Conservation (phyloP, 176 grass and related monocot species). For the Ananas comosus region DNA sequence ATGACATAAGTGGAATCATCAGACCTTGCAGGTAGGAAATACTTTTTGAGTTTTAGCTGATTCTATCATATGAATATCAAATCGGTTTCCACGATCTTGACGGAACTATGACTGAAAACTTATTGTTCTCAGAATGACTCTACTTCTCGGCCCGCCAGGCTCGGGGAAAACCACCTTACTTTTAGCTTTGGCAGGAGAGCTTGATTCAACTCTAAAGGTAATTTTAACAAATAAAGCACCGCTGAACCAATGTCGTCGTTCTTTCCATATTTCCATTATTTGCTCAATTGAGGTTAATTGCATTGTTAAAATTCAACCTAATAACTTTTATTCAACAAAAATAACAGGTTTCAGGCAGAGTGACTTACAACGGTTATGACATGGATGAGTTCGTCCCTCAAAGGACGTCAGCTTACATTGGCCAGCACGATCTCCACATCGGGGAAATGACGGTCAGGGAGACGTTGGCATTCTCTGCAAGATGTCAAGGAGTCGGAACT, state of each 20-base stretch:
- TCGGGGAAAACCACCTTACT: slow-evolving; percentile 86
- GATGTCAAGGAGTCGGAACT: slow-evolving; percentile 90
- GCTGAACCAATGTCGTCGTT: background rate
- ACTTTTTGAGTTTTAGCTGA: too few relatives aligned
- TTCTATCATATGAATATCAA: background rate
- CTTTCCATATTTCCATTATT: background rate
- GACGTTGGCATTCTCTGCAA: slow-evolving; percentile 12
- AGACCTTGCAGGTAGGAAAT: slow-evolving; percentile 20
- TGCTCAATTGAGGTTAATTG: too few relatives aligned
- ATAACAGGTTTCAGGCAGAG: slow-evolving; percentile 53
- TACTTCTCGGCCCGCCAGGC: slow-evolving; percentile 85
- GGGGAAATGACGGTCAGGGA: slow-evolving; percentile 93
- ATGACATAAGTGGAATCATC: slow-evolving; percentile 25
- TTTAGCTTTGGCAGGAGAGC: slow-evolving; percentile 76
- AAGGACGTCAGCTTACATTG: slow-evolving; percentile 33
- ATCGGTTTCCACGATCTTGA: background rate
- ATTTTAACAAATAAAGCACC: background rate
- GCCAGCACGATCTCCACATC: slow-evolving; percentile 72
- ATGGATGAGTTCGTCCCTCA: slow-evolving; percentile 84
- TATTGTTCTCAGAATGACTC: slow-evolving; percentile 47
- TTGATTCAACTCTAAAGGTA: slow-evolving; percentile 68
- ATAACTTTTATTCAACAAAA: background rate
- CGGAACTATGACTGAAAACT: background rate
- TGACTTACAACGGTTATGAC: slow-evolving; percentile 79
- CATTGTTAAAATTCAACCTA: too few relatives aligned